phyloP scores from a whole-genome alignment of 2,329 filamentous ascomycete species.

The Colletotrichum tropicicola region DNA sequence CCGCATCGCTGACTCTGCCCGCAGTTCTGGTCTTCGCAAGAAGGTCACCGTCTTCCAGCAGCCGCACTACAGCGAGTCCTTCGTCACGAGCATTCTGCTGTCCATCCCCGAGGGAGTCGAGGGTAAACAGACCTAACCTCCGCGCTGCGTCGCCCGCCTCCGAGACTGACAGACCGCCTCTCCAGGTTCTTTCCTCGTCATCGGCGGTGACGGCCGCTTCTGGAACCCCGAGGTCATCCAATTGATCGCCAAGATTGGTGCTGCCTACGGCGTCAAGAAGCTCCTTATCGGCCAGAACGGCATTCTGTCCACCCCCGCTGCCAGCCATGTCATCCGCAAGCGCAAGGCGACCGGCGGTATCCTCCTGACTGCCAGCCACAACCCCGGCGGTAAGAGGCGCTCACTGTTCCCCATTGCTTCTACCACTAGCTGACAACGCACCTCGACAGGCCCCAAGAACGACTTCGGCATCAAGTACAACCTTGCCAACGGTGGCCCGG shows the following conservation, averaged over 20 bases:
- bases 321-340: conserved; percentile 95
- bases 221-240: conserved; percentile 98
- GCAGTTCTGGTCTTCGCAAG: conserved; percentile 95
- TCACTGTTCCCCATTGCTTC: neutral
- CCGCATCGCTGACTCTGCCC: conserved; percentile 10
- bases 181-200: conserved; percentile 82
- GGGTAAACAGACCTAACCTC: conserved; percentile 56
- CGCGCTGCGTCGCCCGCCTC: no score
- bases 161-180: conserved; percentile 14
- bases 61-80: conserved; percentile 94
- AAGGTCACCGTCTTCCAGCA: conserved; percentile 99
- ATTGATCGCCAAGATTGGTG: conserved; percentile 95
- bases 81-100: conserved; percentile 91
- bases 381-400: conserved; percentile 87
- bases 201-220: conserved; percentile 96
- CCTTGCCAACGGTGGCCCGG: conserved; percentile 92
- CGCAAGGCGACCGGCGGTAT: conserved; percentile 96
- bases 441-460: conserved; percentile 77
- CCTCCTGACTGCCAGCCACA: conserved; percentile 95
- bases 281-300: conserved; percentile 94
- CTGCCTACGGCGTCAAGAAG: conserved; percentile 99
- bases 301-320: conserved; percentile 95
- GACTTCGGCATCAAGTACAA: conserved; percentile 99
- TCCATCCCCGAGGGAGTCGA: conserved; percentile 95
- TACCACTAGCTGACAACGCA: conserved; percentile 11